Percentiles rank a stretch among this genome's conserved stretches.
Evolutionary conservation across 2,329 filamentous ascomycete genomes (phyloP).

Genomic region (Corynespora cassiicola): DNA sequence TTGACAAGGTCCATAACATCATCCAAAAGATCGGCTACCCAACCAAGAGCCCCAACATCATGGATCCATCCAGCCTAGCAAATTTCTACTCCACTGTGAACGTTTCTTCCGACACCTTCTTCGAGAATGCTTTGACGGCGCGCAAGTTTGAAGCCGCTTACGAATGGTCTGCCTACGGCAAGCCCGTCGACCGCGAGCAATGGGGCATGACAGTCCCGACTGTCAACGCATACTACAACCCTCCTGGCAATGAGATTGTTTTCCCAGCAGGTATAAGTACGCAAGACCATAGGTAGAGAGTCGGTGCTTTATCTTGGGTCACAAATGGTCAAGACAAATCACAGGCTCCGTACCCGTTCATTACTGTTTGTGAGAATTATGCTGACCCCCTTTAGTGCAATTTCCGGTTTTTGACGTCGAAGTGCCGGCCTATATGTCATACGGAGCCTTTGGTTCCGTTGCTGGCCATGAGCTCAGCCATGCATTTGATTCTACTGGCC

Average conservation of each 20-base stretch:
- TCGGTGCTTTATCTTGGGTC: too few species aligned
- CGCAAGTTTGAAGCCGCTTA: constrained; percentile 55
- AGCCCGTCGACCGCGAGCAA: constrained; percentile 65
- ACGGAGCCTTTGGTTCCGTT: constrained; percentile 72
- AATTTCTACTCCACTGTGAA: constrained; percentile 64
- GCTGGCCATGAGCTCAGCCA: constrained; percentile 75
- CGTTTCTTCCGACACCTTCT: constrained; percentile 60
- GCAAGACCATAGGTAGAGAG: too few species aligned
- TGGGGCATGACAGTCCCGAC: constrained; percentile 68
- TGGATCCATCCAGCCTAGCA: constrained; percentile 62
- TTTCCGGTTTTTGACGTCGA: constrained; percentile 69
- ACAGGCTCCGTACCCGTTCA: too few species aligned
- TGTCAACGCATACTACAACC: constrained; percentile 70
- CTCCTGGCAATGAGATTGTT: constrained; percentile 70
- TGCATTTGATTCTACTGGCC: constrained; percentile 71
- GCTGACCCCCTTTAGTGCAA: too few species aligned
- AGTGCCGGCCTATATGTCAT: constrained; percentile 70
- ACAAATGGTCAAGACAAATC: too few species aligned
- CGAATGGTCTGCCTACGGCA: constrained; percentile 65
- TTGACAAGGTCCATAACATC: constrained; percentile 71
- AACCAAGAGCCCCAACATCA: constrained; percentile 65
- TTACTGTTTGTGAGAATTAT: too few species aligned
- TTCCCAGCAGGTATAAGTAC: constrained; percentile 72
- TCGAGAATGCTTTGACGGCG: constrained; percentile 63
- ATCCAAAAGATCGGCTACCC: constrained; percentile 73